Conservation (phyloP, 768 basidiomycete genomes). For the Russula griseocarnosa region DNA sequence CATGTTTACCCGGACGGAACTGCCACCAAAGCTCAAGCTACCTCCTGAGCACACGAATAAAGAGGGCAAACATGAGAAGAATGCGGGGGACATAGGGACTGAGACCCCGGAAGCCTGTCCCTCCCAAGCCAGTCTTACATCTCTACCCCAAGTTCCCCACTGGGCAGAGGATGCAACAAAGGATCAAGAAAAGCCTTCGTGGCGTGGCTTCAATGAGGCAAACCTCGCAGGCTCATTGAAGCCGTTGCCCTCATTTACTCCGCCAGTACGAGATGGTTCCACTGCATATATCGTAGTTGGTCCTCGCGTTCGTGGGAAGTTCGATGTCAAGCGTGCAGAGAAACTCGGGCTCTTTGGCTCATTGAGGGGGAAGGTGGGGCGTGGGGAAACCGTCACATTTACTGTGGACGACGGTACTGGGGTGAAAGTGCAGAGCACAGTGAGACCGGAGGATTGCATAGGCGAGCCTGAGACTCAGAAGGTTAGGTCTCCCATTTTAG, state of each 20-base stretch:
- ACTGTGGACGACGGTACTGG: constrained; percentile 46
- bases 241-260: constrained; percentile 14
- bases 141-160: constrained; percentile 21
- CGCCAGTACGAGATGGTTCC: constrained; percentile 23
- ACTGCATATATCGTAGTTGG: constrained; percentile 43
- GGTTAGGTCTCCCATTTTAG: constrained; percentile 34
- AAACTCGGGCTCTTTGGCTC: constrained; percentile 64
- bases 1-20: constrained; percentile 49
- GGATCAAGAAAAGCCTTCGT: not conserved
- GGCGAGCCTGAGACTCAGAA: constrained; percentile 49
- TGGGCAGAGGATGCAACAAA: constrained; percentile 14
- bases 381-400: constrained; percentile 60
- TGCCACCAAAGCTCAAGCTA: constrained; percentile 4
- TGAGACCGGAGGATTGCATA: constrained; percentile 58
- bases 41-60: not conserved
- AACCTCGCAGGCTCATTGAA: constrained; percentile 18
- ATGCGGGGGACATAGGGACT: not conserved
- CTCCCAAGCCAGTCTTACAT: not conserved
- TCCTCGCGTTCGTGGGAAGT: constrained; percentile 55
- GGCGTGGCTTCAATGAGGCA: not conserved
- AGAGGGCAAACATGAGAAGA: constrained; percentile 11
- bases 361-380: constrained; percentile 54
- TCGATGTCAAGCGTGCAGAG: constrained; percentile 61
- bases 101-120: not conserved
- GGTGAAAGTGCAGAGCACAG: constrained; percentile 43